Evolutionary conservation across 2,329 filamentous ascomycete species (phyloP).

Genomic region (Ophiocordyceps polyrhachis-furcata): DNA sequence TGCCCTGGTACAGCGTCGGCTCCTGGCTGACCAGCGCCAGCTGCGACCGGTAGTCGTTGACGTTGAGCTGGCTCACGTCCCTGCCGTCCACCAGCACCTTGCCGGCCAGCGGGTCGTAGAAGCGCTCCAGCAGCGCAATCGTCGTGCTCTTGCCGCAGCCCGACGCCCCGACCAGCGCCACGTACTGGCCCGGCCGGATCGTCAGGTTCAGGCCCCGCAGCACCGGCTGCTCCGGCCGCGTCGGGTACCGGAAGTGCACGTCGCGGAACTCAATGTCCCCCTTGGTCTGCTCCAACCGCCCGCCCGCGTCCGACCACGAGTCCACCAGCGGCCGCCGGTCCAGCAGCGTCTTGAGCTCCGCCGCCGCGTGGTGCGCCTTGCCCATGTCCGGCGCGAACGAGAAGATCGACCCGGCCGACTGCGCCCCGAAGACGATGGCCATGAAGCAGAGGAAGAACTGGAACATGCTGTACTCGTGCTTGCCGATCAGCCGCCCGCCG

Average conservation of each 20-base stretch:
- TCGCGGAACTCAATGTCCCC: slow-evolving; percentile 37
- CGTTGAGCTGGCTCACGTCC: slow-evolving; percentile 38
- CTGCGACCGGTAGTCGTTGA: slow-evolving; percentile 41
- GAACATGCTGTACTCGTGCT: slow-evolving; percentile 25
- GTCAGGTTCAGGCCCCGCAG: slow-evolving; percentile 43
- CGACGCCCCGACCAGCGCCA: slow-evolving; percentile 49
- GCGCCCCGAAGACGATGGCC: slow-evolving; percentile 47
- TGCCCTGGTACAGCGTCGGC: slow-evolving; percentile 49
- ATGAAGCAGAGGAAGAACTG: slow-evolving; percentile 42
- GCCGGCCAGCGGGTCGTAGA: slow-evolving; percentile 52
- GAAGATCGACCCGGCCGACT: slow-evolving; percentile 48
- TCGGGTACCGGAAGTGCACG: slow-evolving; percentile 42
- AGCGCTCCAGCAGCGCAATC: slow-evolving; percentile 40
- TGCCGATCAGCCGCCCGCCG: slow-evolving; percentile 38
- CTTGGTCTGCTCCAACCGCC: slow-evolving; percentile 27
- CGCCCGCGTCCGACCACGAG: slow-evolving; percentile 12
- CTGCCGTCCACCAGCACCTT: slow-evolving; percentile 43
- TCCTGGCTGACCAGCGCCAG: slow-evolving; percentile 61
- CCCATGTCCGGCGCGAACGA: slow-evolving; percentile 47
- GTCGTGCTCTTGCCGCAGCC: slow-evolving; percentile 59
- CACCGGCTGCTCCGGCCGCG: slow-evolving; percentile 35
- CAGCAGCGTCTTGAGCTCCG: slow-evolving; percentile 37
- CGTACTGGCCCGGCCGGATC: slow-evolving; percentile 50
- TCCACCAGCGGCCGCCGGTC: slow-evolving; percentile 20
- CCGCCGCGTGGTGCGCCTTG: slow-evolving; percentile 38